Evolutionary conservation across 805 yeast genomes (phyloP), one percentile per base, ranked within the genome.

Genomic region (Ogataea chonburiensis): DNA sequence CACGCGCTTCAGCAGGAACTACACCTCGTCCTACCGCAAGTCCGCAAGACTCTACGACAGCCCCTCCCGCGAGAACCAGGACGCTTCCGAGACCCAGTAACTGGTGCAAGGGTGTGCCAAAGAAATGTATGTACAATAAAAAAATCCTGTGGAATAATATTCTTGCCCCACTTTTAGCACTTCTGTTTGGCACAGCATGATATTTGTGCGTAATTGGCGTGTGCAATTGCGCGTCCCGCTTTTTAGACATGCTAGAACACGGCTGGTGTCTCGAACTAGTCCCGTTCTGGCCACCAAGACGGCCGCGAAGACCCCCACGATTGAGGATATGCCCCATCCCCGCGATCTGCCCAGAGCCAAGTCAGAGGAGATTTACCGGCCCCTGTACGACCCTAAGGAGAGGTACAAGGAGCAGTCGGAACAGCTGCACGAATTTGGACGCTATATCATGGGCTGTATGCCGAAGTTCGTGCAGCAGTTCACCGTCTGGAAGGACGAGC

Each of bases 401-500:
- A 72, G 77, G 56, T 84, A 79, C 64, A 67, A 67, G 53, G 84
- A 74, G 47, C 79, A 75, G 42, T 61, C 63, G 35, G 89, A 79
- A 55, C 86, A 82, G 48, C 70, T 86, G 44, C 94, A 84, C 67
- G 77, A 78, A 63, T 86, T 83, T 61, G 95, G 95, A 17, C 73
- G 76, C 38, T 86, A 86, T 57, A 60, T 86, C 47, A 81, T 82
- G 73, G 72, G 86, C 7, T 75, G 85, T 45, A 57, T 86, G 65
- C 95, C 95, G 31, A 86, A 85, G 61, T 84, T 67, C 55, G 73
- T 86, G 45, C 94, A 86, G 66, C 82, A 82, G 60, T 86, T 85
- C 53, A 70, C 86, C 5, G 95, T 86, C 31, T 86, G 95, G 95
- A 86, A 86, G 63, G 94, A 86, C 58, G 95, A 86, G 64, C 74